phyloP scores from a whole-genome alignment of 768 basidiomycete genomes.

The Boletus reticulatus region DNA sequence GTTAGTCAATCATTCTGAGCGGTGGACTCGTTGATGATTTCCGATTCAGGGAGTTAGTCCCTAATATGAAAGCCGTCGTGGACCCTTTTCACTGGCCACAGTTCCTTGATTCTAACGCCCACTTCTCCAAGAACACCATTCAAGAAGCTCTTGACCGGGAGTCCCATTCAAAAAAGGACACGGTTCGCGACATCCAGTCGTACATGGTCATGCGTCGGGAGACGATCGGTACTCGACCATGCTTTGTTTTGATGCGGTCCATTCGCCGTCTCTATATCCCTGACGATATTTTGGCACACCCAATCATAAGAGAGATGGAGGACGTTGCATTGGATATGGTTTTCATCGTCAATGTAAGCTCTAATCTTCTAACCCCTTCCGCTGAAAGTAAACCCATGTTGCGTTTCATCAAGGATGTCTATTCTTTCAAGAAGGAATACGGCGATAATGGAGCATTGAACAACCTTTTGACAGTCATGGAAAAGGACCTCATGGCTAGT shows the following conservation, averaged over 20 bases:
- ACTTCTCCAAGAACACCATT: constrained; percentile 20
- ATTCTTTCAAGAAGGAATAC: constrained; percentile 31
- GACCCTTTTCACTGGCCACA: constrained; percentile 29
- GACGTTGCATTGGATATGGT: constrained; percentile 26
- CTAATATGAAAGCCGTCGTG: constrained; percentile 22
- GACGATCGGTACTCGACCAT: constrained; percentile 28
- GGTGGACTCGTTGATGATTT: neutral
- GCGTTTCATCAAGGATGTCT: constrained; percentile 19
- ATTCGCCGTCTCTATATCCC: constrained; percentile 25
- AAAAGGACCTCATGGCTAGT: constrained; percentile 20
- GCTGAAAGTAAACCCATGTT: neutral
- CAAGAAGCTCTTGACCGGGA: constrained; percentile 30
- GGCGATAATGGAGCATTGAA: constrained; percentile 28
- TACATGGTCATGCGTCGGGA: constrained; percentile 30
- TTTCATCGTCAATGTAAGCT: constrained; percentile 25
- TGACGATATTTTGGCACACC: constrained; percentile 19
- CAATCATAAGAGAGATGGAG: constrained; percentile 28
- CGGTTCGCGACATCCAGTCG: constrained; percentile 18
- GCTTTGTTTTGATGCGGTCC: constrained; percentile 29
- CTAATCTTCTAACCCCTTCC: too few relatives aligned
- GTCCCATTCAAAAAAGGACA: constrained; percentile 9
- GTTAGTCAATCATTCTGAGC: constrained; percentile 8
- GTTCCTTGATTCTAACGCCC: constrained; percentile 20
- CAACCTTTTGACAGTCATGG: constrained; percentile 27
- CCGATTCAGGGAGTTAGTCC: constrained; percentile 20